Conservation (phyloP, 495 filamentous ascomycete genomes). For the Penicillium roqueforti region DNA sequence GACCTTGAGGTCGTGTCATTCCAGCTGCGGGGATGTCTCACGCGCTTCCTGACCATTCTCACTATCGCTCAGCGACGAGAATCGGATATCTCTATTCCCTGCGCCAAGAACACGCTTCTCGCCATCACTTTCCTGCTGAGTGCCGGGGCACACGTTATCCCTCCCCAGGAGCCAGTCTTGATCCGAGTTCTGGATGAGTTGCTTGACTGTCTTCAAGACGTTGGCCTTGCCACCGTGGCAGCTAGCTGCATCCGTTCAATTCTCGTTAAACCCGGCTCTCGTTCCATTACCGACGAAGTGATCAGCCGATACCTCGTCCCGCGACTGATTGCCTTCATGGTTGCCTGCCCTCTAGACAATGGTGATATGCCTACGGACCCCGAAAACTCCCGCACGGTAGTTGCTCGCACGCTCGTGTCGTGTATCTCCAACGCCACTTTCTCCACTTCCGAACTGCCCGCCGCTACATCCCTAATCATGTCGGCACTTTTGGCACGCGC, state of each 20-base stretch:
- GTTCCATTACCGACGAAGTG: slow-evolving; percentile 64
- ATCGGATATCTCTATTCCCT: slow-evolving; percentile 70
- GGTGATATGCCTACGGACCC: slow-evolving; percentile 59
- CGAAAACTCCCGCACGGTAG: slow-evolving; percentile 62
- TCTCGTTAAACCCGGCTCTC: slow-evolving; percentile 60
- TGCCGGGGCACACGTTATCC: slow-evolving; percentile 65
- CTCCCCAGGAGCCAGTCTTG: slow-evolving; percentile 67
- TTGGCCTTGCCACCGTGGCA: slow-evolving; percentile 78
- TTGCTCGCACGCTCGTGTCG: slow-evolving; percentile 67
- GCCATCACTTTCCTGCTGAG: slow-evolving; percentile 86
- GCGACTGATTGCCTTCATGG: slow-evolving; percentile 68
- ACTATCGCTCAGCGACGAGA: slow-evolving; percentile 80
- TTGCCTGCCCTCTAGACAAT: slow-evolving; percentile 53
- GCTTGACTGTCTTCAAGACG: slow-evolving; percentile 77
- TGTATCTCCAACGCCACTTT: slow-evolving; percentile 57
- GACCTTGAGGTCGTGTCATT: slow-evolving; percentile 38
- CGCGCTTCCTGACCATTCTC: slow-evolving; percentile 74
- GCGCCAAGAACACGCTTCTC: slow-evolving; percentile 89
- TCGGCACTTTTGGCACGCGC: slow-evolving; percentile 77
- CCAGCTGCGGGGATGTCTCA: slow-evolving; percentile 69
- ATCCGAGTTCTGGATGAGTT: slow-evolving; percentile 66
- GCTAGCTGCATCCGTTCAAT: slow-evolving; percentile 83
- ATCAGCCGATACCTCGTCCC: slow-evolving; percentile 73
- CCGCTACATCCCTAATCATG: slow-evolving; percentile 68
- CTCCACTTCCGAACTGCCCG: slow-evolving; percentile 44